Percentiles rank a stretch among this genome's conserved stretches.
Evolutionary conservation across 306 rosid genomes (phyloP).

Genomic region (Pyrus communis): DNA sequence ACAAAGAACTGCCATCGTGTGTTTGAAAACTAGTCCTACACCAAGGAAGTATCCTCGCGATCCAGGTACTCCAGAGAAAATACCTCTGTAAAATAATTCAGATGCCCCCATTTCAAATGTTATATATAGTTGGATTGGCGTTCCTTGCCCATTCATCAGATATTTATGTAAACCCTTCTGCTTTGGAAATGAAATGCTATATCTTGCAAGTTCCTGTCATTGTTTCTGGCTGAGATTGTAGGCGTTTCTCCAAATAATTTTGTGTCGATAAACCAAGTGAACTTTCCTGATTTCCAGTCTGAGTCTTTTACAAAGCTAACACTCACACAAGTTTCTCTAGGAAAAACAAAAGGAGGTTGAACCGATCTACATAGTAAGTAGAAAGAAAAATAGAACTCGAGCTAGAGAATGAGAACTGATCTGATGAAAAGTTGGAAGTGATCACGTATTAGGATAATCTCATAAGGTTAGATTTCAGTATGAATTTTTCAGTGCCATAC

Average conservation of each 20-base stretch:
- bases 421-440: background rate
- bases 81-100: slow-evolving; percentile 44
- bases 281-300: background rate
- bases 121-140: slow-evolving; percentile 2
- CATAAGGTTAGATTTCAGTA: background rate
- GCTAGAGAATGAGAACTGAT: background rate
- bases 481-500: background rate
- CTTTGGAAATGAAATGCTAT: background rate
- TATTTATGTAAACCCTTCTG: background rate
- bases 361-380: background rate
- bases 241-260: background rate
- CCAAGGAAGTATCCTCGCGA: slow-evolving; percentile 71
- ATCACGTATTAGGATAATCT: background rate
- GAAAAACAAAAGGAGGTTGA: background rate
- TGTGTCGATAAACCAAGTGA: background rate
- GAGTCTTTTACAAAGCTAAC: background rate
- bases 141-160: background rate
- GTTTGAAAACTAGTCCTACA: slow-evolving; percentile 54
- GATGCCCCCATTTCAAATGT: slow-evolving; percentile 1
- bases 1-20: slow-evolving; percentile 75
- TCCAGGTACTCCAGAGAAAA: slow-evolving; percentile 80
- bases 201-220: background rate
- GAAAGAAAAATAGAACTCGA: background rate
- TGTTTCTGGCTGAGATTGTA: background rate
- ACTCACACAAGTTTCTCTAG: background rate